Evolutionary conservation across 192 early-diverging fungal genomes (phyloP), one percentile per base, ranked within the genome.

Genomic region (Dimargaris xerosporica): DNA sequence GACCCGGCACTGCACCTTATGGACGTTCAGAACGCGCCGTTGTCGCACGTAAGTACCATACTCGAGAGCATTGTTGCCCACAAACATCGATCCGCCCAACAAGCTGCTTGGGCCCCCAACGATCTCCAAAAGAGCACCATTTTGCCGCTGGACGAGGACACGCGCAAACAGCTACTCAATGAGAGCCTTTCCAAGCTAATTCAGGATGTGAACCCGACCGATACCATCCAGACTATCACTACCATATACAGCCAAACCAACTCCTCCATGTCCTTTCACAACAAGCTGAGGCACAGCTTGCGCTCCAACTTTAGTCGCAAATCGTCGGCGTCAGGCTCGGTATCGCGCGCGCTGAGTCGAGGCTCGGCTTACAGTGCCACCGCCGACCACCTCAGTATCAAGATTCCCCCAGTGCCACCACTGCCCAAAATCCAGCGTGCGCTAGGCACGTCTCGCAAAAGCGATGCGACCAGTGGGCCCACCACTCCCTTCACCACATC

Each of bases 101-200:
- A 60, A 11, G n/a, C 58, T 17, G 42, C 42, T n/a, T 30, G 58
- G 11, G 34, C 23, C n/a, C 13, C 58, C 21, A 44, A 30, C 12
- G 34, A 42, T 43, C 31, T 44, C 28, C 58, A n/a, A 9, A 44
- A 41, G 0, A 60, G 39, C 42, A 44, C n/a, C 19, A 43, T 60
- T 26, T 23, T 60, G 30, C 58, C 58, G 3, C 43, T 60, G 39
- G 58, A 60, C 58, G 58, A 60, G 17, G n/a, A 23, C 17, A 60
- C 58, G 12, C 58, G 58, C 43, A 60, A 60, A 43, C 58, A 60
- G n/a, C 0, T 60, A 17, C 58, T 60, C n/a, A 60, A 60, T 39
- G 58, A 41, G n/a, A 60, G 58, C 31, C 58, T 60, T 17, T 44
- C 34, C 28, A 30, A 34, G 9, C 25, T 60, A 17, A 60, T 44